phyloP scores from a whole-genome alignment of 2,329 filamentous ascomycete genomes.

The Trichoderma endophyticum region DNA sequence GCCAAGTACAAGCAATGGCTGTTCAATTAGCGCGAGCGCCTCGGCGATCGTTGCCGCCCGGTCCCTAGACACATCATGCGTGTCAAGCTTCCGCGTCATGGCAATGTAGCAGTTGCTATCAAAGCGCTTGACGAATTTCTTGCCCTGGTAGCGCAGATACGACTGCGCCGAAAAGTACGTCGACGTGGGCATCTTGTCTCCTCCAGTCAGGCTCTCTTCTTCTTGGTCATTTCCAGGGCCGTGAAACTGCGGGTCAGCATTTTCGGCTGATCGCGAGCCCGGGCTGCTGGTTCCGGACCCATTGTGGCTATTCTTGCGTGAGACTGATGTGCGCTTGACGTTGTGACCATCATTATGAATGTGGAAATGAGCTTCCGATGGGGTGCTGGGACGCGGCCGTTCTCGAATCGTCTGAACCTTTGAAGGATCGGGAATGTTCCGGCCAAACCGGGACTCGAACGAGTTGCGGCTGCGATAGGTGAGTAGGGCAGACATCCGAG shows the following conservation, averaged over 20 bases:
- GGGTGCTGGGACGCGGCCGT: conserved; percentile 55
- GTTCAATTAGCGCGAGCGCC: conserved; percentile 77
- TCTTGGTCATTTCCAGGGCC: conserved; percentile 49
- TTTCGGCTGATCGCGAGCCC: conserved; percentile 25
- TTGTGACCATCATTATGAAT: conserved; percentile 82
- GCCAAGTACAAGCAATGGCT: conserved; percentile 86
- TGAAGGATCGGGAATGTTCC: conserved; percentile 84
- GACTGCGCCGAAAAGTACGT: conserved; percentile 99
- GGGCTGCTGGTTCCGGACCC: conserved; percentile 30
- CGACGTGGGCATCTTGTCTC: conserved; percentile 53
- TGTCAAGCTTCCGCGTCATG: conserved; percentile 96
- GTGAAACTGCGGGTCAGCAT: conserved; percentile 64
- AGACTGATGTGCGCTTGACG: conserved; percentile 52
- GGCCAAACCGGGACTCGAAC: conserved; percentile 91
- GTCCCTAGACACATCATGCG: conserved; percentile 86
- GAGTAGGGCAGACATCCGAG: conserved; percentile 92
- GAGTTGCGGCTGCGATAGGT: conserved; percentile 97
- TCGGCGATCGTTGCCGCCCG: conserved; percentile 66
- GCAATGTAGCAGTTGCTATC: conserved; percentile 99
- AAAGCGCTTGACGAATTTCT: conserved; percentile 95
- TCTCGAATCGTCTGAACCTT: conserved; percentile 80
- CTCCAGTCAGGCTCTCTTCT: conserved; percentile 46
- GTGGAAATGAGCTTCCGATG: conserved; percentile 70
- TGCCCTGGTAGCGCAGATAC: conserved; percentile 92
- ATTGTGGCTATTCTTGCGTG: conserved; percentile 44